phyloP scores from a whole-genome alignment of 345 rosid species.

The Eucalyptus tenuipes region DNA sequence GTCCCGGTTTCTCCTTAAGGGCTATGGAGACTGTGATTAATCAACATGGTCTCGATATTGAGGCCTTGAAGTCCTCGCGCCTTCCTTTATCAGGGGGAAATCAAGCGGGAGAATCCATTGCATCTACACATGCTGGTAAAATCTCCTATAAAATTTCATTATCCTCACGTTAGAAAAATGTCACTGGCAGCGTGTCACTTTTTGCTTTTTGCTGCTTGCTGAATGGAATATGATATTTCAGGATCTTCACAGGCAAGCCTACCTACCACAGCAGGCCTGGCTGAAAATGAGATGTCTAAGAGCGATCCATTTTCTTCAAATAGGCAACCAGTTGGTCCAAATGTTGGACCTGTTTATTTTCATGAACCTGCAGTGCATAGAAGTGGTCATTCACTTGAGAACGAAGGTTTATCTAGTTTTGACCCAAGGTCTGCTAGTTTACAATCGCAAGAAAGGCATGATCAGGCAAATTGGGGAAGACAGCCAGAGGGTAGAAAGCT shows the following conservation, averaged over 20 bases:
- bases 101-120: slow-evolving; percentile 66
- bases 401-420: slow-evolving; percentile 90
- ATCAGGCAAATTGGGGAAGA: slow-evolving; percentile 5
- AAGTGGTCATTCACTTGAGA: slow-evolving; percentile 68
- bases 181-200: not conserved
- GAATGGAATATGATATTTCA: slow-evolving; percentile 13
- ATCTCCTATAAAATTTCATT: not conserved
- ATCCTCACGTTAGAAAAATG: not conserved
- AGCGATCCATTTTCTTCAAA: slow-evolving; percentile 47
- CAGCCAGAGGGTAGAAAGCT: slow-evolving; percentile 49
- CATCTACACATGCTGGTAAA: slow-evolving; percentile 60
- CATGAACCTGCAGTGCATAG: slow-evolving; percentile 64
- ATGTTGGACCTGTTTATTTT: slow-evolving; percentile 54
- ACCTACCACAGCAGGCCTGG: slow-evolving; percentile 24
- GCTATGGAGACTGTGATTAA: slow-evolving; percentile 99
- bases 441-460: slow-evolving; percentile 73
- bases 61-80: slow-evolving; percentile 69
- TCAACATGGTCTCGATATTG: slow-evolving; percentile 88
- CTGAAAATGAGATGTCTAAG: slow-evolving; percentile 60
- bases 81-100: slow-evolving; percentile 54
- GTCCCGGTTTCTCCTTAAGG: slow-evolving; percentile 14
- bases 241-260: slow-evolving; percentile 69
- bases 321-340: slow-evolving; percentile 64
- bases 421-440: slow-evolving; percentile 78
- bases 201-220: not conserved